Base-by-base conservation (phyloP, 768 basidiomycete species). In the Phaeolepiota aurea region DNA sequence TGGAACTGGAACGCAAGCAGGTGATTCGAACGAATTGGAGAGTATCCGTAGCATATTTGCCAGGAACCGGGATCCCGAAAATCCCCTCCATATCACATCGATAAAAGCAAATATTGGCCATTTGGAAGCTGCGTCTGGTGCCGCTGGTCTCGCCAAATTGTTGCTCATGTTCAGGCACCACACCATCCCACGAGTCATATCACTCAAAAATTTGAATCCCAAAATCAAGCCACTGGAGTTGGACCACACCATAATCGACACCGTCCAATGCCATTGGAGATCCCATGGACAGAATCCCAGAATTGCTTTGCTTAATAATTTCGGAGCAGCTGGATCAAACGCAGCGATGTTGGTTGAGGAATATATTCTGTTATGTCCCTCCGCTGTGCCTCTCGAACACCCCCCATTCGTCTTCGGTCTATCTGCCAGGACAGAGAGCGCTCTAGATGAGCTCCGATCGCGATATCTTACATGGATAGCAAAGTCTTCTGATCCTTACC, bases 71-170 rank as follows among this genome's bases (percentile, higher is more conserved):
- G 51, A 58, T 2, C 40, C 51, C 10, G 54, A 59, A 42, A 76
- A 77, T 40, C 72, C 72, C 7, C 71, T 87, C 14, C 71, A 83
- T 48, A 57, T 87, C 15, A 77, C 79, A 4, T 82, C 79, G 2
- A 63, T 86, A 48, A 86, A 86, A 48, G 79, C 73, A 5, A 86
- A 85, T 50, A 73, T 86, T 16, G 84, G 85, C 0, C 85, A 87
- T 51, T 61, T 81, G 3, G 86, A 85, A 52, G 81, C 82, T 1
- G 83, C 84, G 10, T 85, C 83, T 9, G 84, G 86, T 1, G 73
- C 77, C 3, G 78, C 79, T 4, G 73, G 82, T 13, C 68, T 87
- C 3, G 81, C 77, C 4, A 87, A 87, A 44, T 59, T 85, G 30
- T 54, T 87, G 20, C 60, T 87, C 35, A 86, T 87, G 86, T 46